phyloP scores from a whole-genome alignment of 2,329 filamentous ascomycete species.

The Ceratocystis variospora region DNA sequence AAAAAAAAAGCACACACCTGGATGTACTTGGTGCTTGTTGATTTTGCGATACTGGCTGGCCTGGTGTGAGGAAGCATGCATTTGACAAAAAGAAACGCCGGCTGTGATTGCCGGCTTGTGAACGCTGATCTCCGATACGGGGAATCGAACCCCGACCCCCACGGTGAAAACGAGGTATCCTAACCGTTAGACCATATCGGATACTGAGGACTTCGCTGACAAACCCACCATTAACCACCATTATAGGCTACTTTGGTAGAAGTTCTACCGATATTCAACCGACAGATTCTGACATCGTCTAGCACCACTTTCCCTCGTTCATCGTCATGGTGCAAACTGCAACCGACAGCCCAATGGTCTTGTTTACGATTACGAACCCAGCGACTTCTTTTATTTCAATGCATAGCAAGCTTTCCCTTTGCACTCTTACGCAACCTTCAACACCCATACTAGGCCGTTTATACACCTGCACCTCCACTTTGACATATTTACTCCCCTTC shows the following conservation, averaged over 20 bases:
- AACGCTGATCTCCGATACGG: constrained; percentile 15
- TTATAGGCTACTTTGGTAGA: no score
- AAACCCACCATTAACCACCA: accelerated
- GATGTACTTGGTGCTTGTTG: not conserved
- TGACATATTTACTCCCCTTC: no score
- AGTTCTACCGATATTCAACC: not conserved
- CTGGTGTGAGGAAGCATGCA: no score
- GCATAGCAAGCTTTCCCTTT: not conserved
- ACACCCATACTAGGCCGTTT: no score
- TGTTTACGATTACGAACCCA: not conserved
- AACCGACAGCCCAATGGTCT: not conserved
- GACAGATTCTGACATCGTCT: not conserved
- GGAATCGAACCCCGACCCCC: constrained; percentile 19
- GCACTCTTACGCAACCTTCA: not conserved
- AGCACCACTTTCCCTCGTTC: not conserved
- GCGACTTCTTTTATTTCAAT: not conserved
- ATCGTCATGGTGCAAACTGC: not conserved
- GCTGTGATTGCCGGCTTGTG: no score
- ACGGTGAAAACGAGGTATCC: constrained; percentile 20
- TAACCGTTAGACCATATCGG: constrained; percentile 20
- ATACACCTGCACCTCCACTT: no score
- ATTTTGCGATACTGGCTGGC: no score
- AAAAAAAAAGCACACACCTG: not conserved
- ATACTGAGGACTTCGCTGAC: not conserved
- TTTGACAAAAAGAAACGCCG: no score